These are phyloP conservation scores for Parascedosporium putredinis DNA, from an alignment of 2,329 filamentous ascomycete genomes.

Conservation along the genomic window DNA sequence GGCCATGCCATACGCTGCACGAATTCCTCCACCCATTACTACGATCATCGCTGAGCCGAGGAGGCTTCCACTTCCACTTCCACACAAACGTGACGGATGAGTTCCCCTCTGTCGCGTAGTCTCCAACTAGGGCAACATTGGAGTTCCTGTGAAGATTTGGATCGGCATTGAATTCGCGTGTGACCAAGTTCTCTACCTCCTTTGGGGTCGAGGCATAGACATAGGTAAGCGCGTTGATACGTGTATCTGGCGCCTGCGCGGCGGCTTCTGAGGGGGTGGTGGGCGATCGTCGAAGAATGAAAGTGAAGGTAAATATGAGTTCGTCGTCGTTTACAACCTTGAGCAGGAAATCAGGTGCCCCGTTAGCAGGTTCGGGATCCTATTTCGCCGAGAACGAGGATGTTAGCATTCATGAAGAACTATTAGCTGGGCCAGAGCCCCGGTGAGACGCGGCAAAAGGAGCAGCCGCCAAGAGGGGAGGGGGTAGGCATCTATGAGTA, in stretches of 20 bases:
- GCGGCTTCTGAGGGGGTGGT: slow-evolving; percentile 39
- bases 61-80: slow-evolving; percentile 95
- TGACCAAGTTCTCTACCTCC: slow-evolving; percentile 89
- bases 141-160: slow-evolving; percentile 96
- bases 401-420: slow-evolving; percentile 3
- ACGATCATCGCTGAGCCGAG: slow-evolving; percentile 68
- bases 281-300: slow-evolving; percentile 53
- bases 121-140: slow-evolving; percentile 90
- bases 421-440: no score
- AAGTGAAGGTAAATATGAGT: slow-evolving; percentile 85
- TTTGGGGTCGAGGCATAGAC: slow-evolving; percentile 75
- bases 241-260: slow-evolving; percentile 51
- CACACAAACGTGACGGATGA: slow-evolving; percentile 83
- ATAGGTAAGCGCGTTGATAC: slow-evolving; percentile 82
- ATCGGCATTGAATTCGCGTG: slow-evolving; percentile 90
- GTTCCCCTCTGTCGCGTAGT: slow-evolving; percentile 75
- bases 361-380: slow-evolving; percentile 61
- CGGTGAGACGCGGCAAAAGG: no score
- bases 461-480: background rate
- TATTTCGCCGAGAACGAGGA: slow-evolving; percentile 22
- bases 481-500: slow-evolving; percentile 6
- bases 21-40: slow-evolving; percentile 91
- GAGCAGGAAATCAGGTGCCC: slow-evolving; percentile 64
- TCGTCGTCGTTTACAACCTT: slow-evolving; percentile 88
- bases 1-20: slow-evolving; percentile 72